Percentiles rank a stretch among this genome's conserved stretches.
These are phyloP conservation scores for Kodamaea jinghongensis DNA, from an alignment of 805 yeast species.

Conservation along the genomic window DNA sequence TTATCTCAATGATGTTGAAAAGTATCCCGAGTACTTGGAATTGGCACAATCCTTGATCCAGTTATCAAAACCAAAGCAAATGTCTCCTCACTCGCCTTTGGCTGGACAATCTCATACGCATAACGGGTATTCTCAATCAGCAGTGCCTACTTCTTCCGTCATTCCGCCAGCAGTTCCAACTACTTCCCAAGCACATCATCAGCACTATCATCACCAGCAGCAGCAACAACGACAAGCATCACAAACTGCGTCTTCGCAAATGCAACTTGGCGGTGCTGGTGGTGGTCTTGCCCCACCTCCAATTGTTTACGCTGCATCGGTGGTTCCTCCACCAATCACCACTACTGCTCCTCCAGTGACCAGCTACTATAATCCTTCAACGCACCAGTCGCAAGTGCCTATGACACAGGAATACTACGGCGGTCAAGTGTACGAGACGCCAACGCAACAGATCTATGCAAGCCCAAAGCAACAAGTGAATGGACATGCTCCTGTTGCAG, in stretches of 20 bases:
- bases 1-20: constrained; percentile 47
- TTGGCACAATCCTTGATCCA: constrained; percentile 42
- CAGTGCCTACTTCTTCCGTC: no score
- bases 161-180: background rate
- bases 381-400: background rate
- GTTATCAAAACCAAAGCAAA: constrained; percentile 23
- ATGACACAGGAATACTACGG: background rate
- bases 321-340: constrained; percentile 7
- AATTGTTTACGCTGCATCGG: constrained; percentile 7
- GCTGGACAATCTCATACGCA: background rate
- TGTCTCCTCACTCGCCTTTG: constrained; percentile 9
- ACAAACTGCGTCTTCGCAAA: no score
- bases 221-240: background rate
- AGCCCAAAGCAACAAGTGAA: no score
- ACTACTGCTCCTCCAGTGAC: background rate
- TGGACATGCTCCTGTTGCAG: background rate
- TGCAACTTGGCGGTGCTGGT: no score
- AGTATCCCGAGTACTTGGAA: constrained; percentile 48
- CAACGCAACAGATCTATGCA: constrained; percentile 1
- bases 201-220: background rate
- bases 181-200: background rate
- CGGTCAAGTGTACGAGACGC: constrained; percentile 5
- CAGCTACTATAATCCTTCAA: constrained; percentile 1
- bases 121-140: no score
- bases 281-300: constrained; percentile 6